Evolutionary conservation across 2,329 filamentous ascomycete species (phyloP).

Genomic region (Aspergillus intermedius): DNA sequence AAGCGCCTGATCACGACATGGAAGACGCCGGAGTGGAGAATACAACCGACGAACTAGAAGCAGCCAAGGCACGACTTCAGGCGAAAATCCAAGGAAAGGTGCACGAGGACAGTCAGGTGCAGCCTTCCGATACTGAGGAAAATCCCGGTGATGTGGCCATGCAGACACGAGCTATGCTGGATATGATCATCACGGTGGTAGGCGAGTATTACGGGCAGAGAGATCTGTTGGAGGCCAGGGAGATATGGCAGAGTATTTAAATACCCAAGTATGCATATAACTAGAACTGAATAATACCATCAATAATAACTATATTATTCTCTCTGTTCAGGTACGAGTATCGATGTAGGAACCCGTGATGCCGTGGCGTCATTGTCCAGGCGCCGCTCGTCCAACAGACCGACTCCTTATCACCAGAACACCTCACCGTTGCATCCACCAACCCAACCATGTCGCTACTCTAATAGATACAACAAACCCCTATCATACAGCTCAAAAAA

Average conservation of each 20-base stretch:
- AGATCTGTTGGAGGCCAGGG: constrained; percentile 71
- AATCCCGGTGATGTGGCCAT: constrained; percentile 14
- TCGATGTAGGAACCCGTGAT: no score
- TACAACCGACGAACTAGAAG: constrained; percentile 37
- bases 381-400: background rate
- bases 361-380: background rate
- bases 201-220: constrained; percentile 86
- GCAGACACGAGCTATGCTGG: constrained; percentile 60
- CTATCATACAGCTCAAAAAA: no score
- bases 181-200: constrained; percentile 84
- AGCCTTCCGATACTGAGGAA: constrained; percentile 27
- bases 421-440: no score
- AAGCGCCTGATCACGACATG: constrained; percentile 10
- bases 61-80: constrained; percentile 44
- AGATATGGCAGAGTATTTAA: constrained; percentile 39
- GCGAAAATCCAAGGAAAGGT: constrained; percentile 23
- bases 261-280: constrained; percentile 1
- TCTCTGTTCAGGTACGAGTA: background rate
- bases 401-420: background rate
- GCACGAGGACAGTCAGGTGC: constrained; percentile 1
- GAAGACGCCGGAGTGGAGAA: constrained; percentile 10
- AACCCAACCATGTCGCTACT: no score
- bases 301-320: background rate
- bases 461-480: no score
- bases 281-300: background rate